These are phyloP conservation scores for Trichoderma sp. DNA, from an alignment of 2,329 filamentous ascomycete species.

Conservation along the genomic window DNA sequence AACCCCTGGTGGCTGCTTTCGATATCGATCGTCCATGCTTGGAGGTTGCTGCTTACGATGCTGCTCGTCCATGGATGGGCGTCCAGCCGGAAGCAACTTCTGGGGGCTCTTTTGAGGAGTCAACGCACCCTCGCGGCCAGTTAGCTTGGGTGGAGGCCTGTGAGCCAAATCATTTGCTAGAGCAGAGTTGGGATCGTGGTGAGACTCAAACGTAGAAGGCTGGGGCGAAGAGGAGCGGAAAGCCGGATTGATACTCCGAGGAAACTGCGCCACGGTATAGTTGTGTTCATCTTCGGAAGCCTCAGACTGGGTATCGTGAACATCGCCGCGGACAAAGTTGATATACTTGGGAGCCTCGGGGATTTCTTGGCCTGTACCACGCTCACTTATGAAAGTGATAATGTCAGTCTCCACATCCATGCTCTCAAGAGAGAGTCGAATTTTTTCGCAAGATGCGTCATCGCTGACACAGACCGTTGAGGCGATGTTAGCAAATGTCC, in stretches of 20 bases:
- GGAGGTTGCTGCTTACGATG: slow-evolving; percentile 23
- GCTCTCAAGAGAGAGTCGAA: slow-evolving; percentile 85
- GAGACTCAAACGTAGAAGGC: slow-evolving; percentile 87
- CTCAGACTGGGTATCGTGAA: slow-evolving; percentile 77
- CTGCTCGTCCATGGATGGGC: slow-evolving; percentile 24
- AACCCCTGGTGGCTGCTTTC: slow-evolving; percentile 16
- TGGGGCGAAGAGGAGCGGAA: slow-evolving; percentile 96
- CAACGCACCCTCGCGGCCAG: slow-evolving; percentile 49
- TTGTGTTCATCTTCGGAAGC: slow-evolving; percentile 74
- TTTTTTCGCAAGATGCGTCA: slow-evolving; percentile 94
- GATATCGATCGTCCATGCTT: slow-evolving; percentile 7
- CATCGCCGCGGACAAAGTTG: slow-evolving; percentile 92
- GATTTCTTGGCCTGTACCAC: slow-evolving; percentile 92
- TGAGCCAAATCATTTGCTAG: slow-evolving; percentile 69
- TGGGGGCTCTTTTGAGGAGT: slow-evolving; percentile 48
- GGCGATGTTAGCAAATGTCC: slow-evolving; percentile 96
- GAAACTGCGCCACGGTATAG: slow-evolving; percentile 95
- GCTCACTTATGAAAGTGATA: slow-evolving; percentile 78
- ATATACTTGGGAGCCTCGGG: slow-evolving; percentile 97
- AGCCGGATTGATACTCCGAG: slow-evolving; percentile 89
- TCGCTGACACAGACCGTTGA: slow-evolving; percentile 98
- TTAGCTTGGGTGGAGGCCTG: slow-evolving; percentile 44
- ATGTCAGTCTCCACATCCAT: slow-evolving; percentile 99
- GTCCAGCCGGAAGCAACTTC: slow-evolving; percentile 21
- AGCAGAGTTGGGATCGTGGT: slow-evolving; percentile 78